Base-by-base conservation (phyloP, 306 rosid species). In the Rosa lucieae region DNA sequence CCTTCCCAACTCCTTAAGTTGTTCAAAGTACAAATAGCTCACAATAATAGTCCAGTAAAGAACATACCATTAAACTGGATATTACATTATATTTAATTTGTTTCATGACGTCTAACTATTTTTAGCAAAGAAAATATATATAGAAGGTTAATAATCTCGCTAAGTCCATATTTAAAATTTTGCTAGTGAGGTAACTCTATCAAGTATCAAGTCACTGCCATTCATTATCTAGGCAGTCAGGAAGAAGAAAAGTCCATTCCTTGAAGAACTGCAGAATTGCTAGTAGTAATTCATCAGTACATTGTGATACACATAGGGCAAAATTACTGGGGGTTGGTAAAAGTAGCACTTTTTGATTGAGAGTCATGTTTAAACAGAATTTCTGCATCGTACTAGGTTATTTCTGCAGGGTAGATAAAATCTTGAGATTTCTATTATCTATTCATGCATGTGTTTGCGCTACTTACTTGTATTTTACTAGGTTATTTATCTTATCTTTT, bases 121-220 rank as follows among this genome's bases (percentile, higher is more conserved):
- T 70, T 17, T 15, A 18, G 14, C 67, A 73, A 39, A 73, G 47
- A 37, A 62, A 55, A 59, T 21, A 23, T 5, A 8, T 15, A 17
- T 52, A 17, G 59, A 52, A 17, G n/a, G 2, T 15, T 17, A 15
- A 17, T 48, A 12, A 49, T 11, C 32, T 49, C 53, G 12, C 10
- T 21, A 55, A 42, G 51, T 44, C 32, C 3, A 44, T 44, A 58
- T 70, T 44, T 23, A 71, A 14, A 43, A 13, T 2, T 47, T 70
- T 71, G 26, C 43, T 26, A 26, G 75, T 14, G 43, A 32, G 69
- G 13, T 46, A 23, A 46, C 4, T 1, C 20, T 23, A 32, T 71
- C 75, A 47, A 71, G 56, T 71, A 32, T 71, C 75, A 47, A 71
- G 56, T 71, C 58, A 6, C 13, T 46, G 20, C 14, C 26, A 39